A percentile compares a stretch with the other conserved stretches of the same genome.
Evolutionary conservation across 140 eudicot species (phyloP).

Genomic region (Erigeron philadelphicus): DNA sequence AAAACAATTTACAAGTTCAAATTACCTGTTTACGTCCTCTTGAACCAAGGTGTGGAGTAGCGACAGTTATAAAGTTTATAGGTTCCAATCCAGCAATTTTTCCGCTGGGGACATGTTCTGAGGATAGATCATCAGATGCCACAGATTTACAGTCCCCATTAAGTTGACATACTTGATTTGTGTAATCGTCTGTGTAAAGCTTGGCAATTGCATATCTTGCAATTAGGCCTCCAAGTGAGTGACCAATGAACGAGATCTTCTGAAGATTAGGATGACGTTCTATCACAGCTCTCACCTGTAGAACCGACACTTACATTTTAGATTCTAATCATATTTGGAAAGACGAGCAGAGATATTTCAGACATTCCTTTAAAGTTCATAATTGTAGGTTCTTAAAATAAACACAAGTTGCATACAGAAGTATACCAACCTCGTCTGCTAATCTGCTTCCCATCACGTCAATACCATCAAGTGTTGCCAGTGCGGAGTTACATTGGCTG

Average conservation of each 20-base stretch:
- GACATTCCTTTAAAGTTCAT: background rate
- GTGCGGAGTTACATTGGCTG: constrained; percentile 60
- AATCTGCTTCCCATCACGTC: constrained; percentile 92
- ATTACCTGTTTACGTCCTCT: constrained; percentile 86
- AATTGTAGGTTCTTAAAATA: background rate
- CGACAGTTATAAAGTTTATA: constrained; percentile 65
- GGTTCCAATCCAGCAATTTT: constrained; percentile 82
- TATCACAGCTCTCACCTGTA: constrained; percentile 75
- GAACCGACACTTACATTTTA: constrained; percentile 8
- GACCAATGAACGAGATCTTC: constrained; percentile 83
- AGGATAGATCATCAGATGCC: constrained; percentile 23
- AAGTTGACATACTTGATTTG: constrained; percentile 25
- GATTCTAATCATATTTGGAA: constrained; percentile 1
- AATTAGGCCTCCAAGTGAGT: constrained; percentile 89
- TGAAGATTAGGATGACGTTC: constrained; percentile 55
- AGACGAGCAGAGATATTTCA: background rate
- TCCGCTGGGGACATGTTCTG: constrained; percentile 29
- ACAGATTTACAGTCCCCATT: constrained; percentile 33
- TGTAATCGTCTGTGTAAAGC: constrained; percentile 46
- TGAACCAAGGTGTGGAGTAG: constrained; percentile 92
- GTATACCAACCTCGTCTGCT: constrained; percentile 72
- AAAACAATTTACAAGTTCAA: background rate
- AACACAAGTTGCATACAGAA: background rate
- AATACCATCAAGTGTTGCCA: constrained; percentile 78
- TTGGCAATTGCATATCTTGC: constrained; percentile 86